Conservation (phyloP, 306 rosid genomes). For the Fragaria ananassa region DNA sequence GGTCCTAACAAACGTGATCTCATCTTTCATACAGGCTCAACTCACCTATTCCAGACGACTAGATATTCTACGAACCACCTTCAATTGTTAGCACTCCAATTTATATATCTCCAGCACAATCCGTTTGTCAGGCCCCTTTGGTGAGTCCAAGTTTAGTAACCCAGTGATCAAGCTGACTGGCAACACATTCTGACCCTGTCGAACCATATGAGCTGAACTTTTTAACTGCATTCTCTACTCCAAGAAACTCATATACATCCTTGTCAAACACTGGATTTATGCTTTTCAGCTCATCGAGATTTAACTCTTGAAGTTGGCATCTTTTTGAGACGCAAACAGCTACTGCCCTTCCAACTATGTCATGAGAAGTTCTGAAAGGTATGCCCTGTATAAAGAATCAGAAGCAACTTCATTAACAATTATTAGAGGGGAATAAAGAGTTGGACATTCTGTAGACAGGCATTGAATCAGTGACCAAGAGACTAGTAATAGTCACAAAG, state of each 20-base stretch:
- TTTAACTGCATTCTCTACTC: slow-evolving; percentile 72
- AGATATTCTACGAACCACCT: not conserved
- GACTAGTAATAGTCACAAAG: too few relatives aligned
- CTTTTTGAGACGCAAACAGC: slow-evolving; percentile 64
- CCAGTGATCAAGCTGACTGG: slow-evolving; percentile 68
- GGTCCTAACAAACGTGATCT: not conserved
- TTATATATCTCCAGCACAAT: not conserved
- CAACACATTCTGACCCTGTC: slow-evolving; percentile 83
- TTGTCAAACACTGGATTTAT: slow-evolving; percentile 54
- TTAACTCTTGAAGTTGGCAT: slow-evolving; percentile 66
- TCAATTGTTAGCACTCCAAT: not conserved
- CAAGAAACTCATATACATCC: slow-evolving; percentile 82
- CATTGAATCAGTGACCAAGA: not conserved
- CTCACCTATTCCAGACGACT: not conserved
- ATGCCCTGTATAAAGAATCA: slow-evolving; percentile 55
- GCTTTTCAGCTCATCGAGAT: slow-evolving; percentile 68
- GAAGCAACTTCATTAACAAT: slow-evolving; percentile 11
- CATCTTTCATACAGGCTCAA: not conserved
- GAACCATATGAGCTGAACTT: slow-evolving; percentile 90
- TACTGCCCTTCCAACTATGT: slow-evolving; percentile 76
- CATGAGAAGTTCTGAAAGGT: slow-evolving; percentile 95
- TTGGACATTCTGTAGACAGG: not conserved
- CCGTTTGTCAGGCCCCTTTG: not conserved
- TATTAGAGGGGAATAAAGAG: not conserved
- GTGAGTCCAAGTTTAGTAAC: slow-evolving; percentile 47